A percentile compares a stretch with the other conserved stretches of the same genome.
phyloP scores from a whole-genome alignment of 2,329 filamentous ascomycete species.

The Aspergillus candidus region DNA sequence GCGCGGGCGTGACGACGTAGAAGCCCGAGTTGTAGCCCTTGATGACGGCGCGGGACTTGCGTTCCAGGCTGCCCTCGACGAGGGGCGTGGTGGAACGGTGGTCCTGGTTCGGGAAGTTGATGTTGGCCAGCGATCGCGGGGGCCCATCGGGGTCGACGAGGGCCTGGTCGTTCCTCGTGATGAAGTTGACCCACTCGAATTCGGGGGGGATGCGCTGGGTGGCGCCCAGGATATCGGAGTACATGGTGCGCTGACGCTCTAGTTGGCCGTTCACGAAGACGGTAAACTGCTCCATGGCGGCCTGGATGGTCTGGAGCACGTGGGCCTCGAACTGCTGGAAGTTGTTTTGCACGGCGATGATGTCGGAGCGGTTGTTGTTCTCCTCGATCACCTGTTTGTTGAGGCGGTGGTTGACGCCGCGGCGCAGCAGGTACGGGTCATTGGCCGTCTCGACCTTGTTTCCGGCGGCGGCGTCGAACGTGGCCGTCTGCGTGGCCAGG shows the following conservation, averaged over 20 bases:
- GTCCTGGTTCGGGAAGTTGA: conserved; percentile 83
- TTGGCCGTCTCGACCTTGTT: conserved; percentile 65
- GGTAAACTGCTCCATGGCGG: conserved; percentile 75
- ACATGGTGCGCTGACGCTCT: conserved; percentile 73
- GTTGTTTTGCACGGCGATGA: conserved; percentile 84
- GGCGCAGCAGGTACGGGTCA: conserved; percentile 82
- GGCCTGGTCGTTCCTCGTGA: conserved; percentile 60
- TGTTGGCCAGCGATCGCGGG: conserved; percentile 64
- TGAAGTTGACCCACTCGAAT: conserved; percentile 89
- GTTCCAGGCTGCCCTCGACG: conserved; percentile 82
- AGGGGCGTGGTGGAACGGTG: conserved; percentile 73
- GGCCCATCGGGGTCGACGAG: conserved; percentile 73
- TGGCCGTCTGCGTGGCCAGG: conserved; percentile 76
- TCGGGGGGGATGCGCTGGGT: conserved; percentile 72
- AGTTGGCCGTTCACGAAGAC: conserved; percentile 72
- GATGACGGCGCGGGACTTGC: conserved; percentile 80
- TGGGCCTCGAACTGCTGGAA: conserved; percentile 85
- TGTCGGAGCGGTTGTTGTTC: conserved; percentile 91
- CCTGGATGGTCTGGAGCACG: conserved; percentile 74
- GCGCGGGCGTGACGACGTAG: conserved; percentile 83
- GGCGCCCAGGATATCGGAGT: conserved; percentile 72
- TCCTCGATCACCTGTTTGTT: conserved; percentile 90
- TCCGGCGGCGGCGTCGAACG: conserved; percentile 64
- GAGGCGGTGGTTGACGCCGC: conserved; percentile 74
- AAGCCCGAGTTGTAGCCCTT: conserved; percentile 73